Percentiles rank a stretch among this genome's conserved stretches.
Evolutionary conservation across 306 rosid species (phyloP).

Genomic region (Vigna nakashimae): DNA sequence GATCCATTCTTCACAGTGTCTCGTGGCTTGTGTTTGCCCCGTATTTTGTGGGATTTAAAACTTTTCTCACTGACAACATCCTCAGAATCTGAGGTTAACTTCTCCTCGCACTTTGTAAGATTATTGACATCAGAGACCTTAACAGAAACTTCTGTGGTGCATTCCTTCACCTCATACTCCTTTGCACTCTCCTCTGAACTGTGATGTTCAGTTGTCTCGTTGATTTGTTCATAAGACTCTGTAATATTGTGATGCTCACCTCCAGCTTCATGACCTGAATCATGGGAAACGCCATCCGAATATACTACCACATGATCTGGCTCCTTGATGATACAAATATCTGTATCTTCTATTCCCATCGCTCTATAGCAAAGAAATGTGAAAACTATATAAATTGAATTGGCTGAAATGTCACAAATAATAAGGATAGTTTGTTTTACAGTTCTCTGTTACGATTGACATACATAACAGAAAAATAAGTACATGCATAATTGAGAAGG

Average conservation of each 20-base stretch:
- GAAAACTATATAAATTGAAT: slow-evolving; percentile 23
- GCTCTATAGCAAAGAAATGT: slow-evolving; percentile 56
- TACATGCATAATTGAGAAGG: not conserved
- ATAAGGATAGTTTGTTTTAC: slow-evolving; percentile 16
- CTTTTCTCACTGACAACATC: slow-evolving; percentile 48
- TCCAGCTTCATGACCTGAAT: slow-evolving; percentile 59
- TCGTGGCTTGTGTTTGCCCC: slow-evolving; percentile 55
- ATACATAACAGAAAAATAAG: slow-evolving; percentile 22
- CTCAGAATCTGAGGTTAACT: slow-evolving; percentile 53
- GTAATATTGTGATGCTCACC: slow-evolving; percentile 54
- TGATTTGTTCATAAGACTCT: slow-evolving; percentile 68
- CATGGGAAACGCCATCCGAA: slow-evolving; percentile 64
- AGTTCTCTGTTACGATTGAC: not conserved
- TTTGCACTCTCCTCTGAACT: slow-evolving; percentile 79
- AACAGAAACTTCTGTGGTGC: slow-evolving; percentile 81
- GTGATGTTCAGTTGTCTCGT: slow-evolving; percentile 63
- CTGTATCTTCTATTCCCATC: slow-evolving; percentile 82
- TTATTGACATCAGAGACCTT: slow-evolving; percentile 49
- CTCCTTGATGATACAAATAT: slow-evolving; percentile 88
- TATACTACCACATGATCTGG: slow-evolving; percentile 73
- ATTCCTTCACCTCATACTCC: slow-evolving; percentile 97
- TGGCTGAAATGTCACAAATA: slow-evolving; percentile 24
- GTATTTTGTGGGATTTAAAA: slow-evolving; percentile 55
- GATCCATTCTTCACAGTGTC: slow-evolving; percentile 57
- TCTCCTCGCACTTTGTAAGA: slow-evolving; percentile 50